Percentiles rank a stretch among this genome's conserved stretches.
Conservation (phyloP, 768 basidiomycete species). For the Tricholoma terreum region DNA sequence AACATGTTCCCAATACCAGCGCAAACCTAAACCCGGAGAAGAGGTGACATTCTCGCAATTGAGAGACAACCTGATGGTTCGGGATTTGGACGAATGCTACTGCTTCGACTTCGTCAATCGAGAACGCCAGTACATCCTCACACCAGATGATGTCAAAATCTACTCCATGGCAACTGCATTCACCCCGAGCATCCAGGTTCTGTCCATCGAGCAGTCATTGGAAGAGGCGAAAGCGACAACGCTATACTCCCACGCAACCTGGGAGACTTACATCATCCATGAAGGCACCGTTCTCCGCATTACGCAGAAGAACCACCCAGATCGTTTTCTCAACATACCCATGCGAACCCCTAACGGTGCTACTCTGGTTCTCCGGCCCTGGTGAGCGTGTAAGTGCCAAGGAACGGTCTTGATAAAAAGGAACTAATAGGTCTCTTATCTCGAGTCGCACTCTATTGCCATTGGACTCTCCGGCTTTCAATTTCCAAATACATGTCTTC, state of each 20-base stretch:
- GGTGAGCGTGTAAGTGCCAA: not conserved
- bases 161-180: constrained; percentile 12
- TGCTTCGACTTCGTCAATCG: constrained; percentile 13
- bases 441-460: not conserved
- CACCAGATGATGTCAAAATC: constrained; percentile 14
- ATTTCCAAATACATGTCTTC: not conserved
- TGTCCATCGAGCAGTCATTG: constrained; percentile 11
- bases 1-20: not conserved
- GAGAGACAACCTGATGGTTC: constrained; percentile 13
- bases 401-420: not conserved
- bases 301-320: constrained; percentile 6
- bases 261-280: constrained; percentile 14
- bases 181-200: constrained; percentile 8
- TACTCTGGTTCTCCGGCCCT: not conserved
- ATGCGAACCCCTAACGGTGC: not conserved
- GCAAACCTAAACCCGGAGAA: constrained; percentile 9
- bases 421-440: not conserved
- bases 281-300: constrained; percentile 15
- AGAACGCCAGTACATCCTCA: constrained; percentile 11
- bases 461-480: not conserved
- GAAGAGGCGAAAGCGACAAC: not conserved
- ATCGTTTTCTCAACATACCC: not conserved
- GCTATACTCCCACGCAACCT: constrained; percentile 1
- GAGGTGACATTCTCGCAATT: constrained; percentile 11
- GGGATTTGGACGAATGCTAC: constrained; percentile 9